Evolutionary conservation across 1,284 basidiomycete genomes (phyloP).

Genomic region (Tylopilus sp.): DNA sequence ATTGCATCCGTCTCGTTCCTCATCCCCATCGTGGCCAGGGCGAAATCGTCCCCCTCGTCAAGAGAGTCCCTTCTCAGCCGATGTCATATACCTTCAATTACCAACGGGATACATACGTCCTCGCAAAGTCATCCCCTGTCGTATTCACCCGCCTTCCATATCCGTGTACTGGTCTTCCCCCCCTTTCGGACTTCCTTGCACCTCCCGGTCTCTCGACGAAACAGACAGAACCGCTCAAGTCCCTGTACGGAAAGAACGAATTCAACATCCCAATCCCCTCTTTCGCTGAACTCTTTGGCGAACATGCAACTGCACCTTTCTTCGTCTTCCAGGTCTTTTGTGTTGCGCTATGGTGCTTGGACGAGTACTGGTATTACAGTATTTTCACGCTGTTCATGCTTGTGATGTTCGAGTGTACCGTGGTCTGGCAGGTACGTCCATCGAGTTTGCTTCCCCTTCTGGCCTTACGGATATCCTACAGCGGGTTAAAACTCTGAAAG

Average conservation of each 20-base stretch:
- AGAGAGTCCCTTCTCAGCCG: constrained; percentile 54
- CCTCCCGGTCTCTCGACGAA: constrained; percentile 46
- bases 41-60: constrained; percentile 80
- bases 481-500: constrained; percentile 85
- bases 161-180: constrained; percentile 75
- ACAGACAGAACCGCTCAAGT: constrained; percentile 46
- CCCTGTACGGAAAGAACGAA: constrained; percentile 85
- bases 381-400: constrained; percentile 97
- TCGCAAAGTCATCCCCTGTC: constrained; percentile 53
- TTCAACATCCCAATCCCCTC: constrained; percentile 95
- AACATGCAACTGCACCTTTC: constrained; percentile 93
- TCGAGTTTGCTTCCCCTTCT: neutral
- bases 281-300: constrained; percentile 82
- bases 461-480: constrained; percentile 33
- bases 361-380: constrained; percentile 98
- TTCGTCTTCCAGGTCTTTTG: constrained; percentile 97
- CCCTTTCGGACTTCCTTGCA: constrained; percentile 64
- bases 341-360: constrained; percentile 91
- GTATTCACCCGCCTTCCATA: constrained; percentile 86
- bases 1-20: constrained; percentile 83
- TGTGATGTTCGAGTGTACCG: constrained; percentile 94
- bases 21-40: constrained; percentile 85
- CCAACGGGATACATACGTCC: constrained; percentile 92
- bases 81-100: constrained; percentile 87
- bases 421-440: constrained; percentile 84